phyloP scores from a whole-genome alignment of 1,139 yeast species.

The Geotrichum reessii region DNA sequence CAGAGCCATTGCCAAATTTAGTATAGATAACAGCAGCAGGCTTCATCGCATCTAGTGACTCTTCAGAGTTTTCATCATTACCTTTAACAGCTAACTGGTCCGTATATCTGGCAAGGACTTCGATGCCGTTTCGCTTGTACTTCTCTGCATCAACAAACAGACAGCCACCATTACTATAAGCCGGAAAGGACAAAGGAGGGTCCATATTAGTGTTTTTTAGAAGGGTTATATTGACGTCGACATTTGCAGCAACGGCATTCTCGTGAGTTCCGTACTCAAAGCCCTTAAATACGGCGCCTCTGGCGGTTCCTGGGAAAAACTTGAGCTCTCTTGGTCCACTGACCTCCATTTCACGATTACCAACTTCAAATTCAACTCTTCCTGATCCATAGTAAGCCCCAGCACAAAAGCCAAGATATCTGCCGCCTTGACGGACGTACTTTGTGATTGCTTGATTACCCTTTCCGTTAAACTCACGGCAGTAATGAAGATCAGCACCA shows the following conservation, averaged over 20 bases:
- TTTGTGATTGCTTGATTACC: conserved; percentile 57
- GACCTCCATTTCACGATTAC: conserved; percentile 65
- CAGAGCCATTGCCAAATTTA: conserved; percentile 68
- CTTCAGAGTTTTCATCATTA: conserved; percentile 37
- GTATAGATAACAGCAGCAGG: conserved; percentile 64
- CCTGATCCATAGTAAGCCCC: conserved; percentile 86
- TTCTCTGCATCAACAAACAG: conserved; percentile 69
- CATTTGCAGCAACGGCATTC: conserved; percentile 61
- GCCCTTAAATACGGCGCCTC: conserved; percentile 79
- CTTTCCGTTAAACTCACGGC: conserved; percentile 61
- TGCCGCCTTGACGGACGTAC: conserved; percentile 75
- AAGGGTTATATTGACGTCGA: conserved; percentile 39
- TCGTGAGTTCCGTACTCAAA: conserved; percentile 69
- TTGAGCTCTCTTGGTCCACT: conserved; percentile 75
- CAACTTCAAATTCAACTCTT: conserved; percentile 77
- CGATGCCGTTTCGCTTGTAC: conserved; percentile 46
- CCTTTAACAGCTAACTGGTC: conserved; percentile 45
- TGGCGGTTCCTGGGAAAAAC: conserved; percentile 74
- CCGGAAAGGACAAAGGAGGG: conserved; percentile 26
- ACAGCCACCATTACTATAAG: conserved; percentile 85
- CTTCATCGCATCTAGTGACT: conserved; percentile 14
- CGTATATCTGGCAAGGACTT: conserved; percentile 62
- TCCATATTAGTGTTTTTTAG: conserved; percentile 20
- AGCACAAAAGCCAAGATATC: conserved; percentile 85
- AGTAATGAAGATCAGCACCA: conserved; percentile 90